Percentiles rank a stretch among this genome's conserved stretches.
phyloP scores from a whole-genome alignment of 2,329 filamentous ascomycete genomes.

The Xylariaceae sp. region DNA sequence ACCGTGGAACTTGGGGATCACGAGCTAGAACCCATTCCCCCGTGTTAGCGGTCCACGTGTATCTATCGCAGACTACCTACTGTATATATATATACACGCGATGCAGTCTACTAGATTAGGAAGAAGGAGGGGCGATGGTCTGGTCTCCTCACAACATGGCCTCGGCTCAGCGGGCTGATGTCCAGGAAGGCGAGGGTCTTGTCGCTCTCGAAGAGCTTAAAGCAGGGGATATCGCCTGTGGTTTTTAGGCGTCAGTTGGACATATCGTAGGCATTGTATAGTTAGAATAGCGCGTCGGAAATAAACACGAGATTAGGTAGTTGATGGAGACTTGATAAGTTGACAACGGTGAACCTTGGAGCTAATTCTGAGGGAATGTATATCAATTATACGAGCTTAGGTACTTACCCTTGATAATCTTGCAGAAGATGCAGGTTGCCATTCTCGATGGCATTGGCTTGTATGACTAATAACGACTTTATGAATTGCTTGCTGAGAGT shows the following conservation, averaged over 20 bases:
- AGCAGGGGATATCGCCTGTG: slow-evolving; percentile 88
- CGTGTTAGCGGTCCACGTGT: no score
- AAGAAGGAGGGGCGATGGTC: no score
- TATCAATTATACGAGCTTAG: background rate
- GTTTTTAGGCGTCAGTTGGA: slow-evolving; percentile 13
- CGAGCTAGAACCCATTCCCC: no score
- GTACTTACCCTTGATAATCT: slow-evolving; percentile 88
- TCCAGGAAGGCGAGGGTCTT: slow-evolving; percentile 96
- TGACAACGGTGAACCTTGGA: background rate
- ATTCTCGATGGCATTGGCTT: slow-evolving; percentile 44
- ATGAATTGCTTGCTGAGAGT: background rate
- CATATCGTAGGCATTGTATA: background rate
- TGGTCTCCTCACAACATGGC: slow-evolving; percentile 80
- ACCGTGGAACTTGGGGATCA: slow-evolving; percentile 95
- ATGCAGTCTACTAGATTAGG: no score
- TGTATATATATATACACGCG: background rate
- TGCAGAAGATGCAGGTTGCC: slow-evolving; percentile 92
- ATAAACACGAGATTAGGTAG: background rate
- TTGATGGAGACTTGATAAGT: background rate
- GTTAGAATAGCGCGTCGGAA: background rate
- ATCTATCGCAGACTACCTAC: no score
- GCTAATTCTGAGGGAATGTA: background rate
- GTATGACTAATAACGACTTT: background rate
- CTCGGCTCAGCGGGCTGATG: slow-evolving; percentile 84
- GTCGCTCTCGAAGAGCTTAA: slow-evolving; percentile 95